Evolutionary conservation across 1,284 basidiomycete genomes (phyloP).

Genomic region (Trichosporon faecale): DNA sequence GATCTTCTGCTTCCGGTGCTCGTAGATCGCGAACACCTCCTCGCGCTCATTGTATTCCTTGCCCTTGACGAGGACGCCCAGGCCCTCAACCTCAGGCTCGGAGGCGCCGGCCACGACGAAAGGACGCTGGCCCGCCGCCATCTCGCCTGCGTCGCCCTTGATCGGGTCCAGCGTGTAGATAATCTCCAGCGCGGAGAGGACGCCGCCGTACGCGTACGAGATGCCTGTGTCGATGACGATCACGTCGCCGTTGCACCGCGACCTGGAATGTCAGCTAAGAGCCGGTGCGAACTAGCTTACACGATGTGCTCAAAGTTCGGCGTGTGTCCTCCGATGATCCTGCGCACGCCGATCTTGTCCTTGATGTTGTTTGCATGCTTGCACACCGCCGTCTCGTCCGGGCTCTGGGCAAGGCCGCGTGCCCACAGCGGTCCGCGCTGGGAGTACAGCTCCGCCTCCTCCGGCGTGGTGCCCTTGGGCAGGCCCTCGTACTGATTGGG

Average conservation of each 20-base stretch:
- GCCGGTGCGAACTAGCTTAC: neutral
- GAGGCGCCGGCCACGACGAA: neutral
- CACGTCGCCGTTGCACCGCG: constrained; percentile 78
- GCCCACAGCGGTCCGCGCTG: constrained; percentile 83
- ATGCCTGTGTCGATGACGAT: constrained; percentile 92
- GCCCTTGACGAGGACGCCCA: constrained; percentile 28
- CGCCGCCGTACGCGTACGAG: constrained; percentile 89
- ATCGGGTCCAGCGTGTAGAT: constrained; percentile 63
- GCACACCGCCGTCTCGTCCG: constrained; percentile 60
- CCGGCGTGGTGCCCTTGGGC: constrained; percentile 62
- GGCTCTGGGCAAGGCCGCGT: constrained; percentile 68
- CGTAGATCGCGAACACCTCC: constrained; percentile 71
- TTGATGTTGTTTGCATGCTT: constrained; percentile 66
- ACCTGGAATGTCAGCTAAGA: constrained; percentile 33
- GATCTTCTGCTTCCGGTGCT: constrained; percentile 39
- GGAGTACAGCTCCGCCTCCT: constrained; percentile 69
- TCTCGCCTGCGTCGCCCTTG: constrained; percentile 2
- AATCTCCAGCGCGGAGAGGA: constrained; percentile 78
- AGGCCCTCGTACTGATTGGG: constrained; percentile 73
- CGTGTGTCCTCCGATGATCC: constrained; percentile 90
- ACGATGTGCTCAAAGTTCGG: constrained; percentile 78
- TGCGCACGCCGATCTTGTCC: constrained; percentile 67
- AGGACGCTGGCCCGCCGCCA: neutral
- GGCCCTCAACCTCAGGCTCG: neutral
- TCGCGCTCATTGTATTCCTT: constrained; percentile 68